Evolutionary conservation across 2,329 filamentous ascomycete species (phyloP).

Genomic region (Hypoxylon sp.): DNA sequence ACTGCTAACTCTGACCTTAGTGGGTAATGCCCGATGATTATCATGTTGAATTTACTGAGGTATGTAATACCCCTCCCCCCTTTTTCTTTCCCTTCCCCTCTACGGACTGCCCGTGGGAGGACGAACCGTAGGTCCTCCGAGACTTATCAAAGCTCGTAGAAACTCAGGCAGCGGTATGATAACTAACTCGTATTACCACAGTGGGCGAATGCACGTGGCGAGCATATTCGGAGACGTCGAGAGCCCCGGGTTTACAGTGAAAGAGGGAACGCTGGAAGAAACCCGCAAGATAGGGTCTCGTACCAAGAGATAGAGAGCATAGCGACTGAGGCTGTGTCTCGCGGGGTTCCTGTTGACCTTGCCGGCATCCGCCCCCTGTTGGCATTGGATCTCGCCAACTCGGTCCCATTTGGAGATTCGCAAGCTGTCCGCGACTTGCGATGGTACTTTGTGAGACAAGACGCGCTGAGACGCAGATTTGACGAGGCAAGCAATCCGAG

Average conservation of each 20-base stretch:
- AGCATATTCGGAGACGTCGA: no score
- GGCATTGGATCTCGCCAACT: not conserved
- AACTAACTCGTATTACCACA: no score
- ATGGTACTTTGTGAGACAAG: not conserved
- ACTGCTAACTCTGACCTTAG: no score
- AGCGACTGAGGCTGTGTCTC: not conserved
- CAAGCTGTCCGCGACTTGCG: conserved; percentile 1
- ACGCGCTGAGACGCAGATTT: not conserved
- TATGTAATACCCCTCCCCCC: no score
- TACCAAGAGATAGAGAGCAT: not conserved
- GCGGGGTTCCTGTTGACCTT: not conserved
- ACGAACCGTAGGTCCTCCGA: no score
- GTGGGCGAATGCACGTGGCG: no score
- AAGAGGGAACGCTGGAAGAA: not conserved
- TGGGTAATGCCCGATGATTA: not conserved
- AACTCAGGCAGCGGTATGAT: no score
- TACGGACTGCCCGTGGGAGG: no score
- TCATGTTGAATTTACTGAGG: no score
- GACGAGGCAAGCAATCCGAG: not conserved
- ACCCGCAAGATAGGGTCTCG: not conserved
- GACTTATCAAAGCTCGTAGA: no score
- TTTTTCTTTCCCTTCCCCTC: not conserved
- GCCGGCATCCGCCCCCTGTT: not conserved
- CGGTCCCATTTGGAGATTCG: not conserved
- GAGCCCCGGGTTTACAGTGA: no score